Conservation (phyloP, 306 rosid genomes). For the Prosopis cineraria region DNA sequence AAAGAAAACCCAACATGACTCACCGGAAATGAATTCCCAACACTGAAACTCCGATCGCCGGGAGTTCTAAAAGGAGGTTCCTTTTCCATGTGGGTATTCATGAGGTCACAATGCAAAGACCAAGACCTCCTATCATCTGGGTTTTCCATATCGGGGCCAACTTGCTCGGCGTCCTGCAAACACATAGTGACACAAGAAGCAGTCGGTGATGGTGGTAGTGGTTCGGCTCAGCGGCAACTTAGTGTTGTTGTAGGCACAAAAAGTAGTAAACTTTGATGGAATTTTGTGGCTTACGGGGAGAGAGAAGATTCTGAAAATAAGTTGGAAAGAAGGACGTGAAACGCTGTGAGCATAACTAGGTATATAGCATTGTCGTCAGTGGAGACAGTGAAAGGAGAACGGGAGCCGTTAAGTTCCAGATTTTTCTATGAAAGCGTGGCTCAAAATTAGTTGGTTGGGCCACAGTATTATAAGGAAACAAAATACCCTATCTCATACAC, state of each 20-base stretch:
- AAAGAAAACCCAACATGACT: constrained; percentile 16
- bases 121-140: constrained; percentile 47
- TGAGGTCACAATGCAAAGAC: constrained; percentile 68
- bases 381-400: constrained; percentile 11
- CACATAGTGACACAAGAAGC: constrained; percentile 59
- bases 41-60: constrained; percentile 29
- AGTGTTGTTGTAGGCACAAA: constrained; percentile 44
- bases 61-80: constrained; percentile 47
- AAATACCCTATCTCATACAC: neutral
- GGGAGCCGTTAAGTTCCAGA: constrained; percentile 50
- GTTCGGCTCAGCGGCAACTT: constrained; percentile 40
- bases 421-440: constrained; percentile 69
- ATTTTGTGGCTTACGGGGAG: constrained; percentile 26
- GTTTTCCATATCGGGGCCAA: constrained; percentile 49
- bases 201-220: constrained; percentile 35
- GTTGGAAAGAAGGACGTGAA: constrained; percentile 39
- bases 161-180: constrained; percentile 68
- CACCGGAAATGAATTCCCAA: constrained; percentile 65
- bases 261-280: constrained; percentile 30
- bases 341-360: constrained; percentile 4
- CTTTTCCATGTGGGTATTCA: constrained; percentile 56
- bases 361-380: constrained; percentile 22
- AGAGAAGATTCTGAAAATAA: constrained; percentile 68
- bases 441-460: constrained; percentile 50
- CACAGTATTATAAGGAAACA: neutral